Evolutionary conservation across 306 rosid species (phyloP), one percentile per base, ranked within the genome.

Genomic region (Pachyrhizus erosus): DNA sequence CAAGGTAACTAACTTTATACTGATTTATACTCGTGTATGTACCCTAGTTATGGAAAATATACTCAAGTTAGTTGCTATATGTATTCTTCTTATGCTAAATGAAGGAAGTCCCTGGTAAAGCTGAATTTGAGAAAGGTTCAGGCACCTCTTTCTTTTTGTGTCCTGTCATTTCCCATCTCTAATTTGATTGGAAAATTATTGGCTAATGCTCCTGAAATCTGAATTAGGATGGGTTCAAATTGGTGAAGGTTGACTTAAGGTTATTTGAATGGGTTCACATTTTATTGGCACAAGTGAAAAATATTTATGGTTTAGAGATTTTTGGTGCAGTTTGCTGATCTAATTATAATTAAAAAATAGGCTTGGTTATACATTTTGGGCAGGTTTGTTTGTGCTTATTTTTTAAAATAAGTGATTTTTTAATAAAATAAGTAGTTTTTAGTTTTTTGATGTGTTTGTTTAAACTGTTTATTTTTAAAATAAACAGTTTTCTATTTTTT

Each of bases 1-100:
- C 70, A 93, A 91, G 94, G 97, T 91, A 91, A 77, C 29, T 65
- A 42, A 80, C 46, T 60, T 42, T 49, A 62, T 29, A 52, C 65
- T 21, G 45, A 21, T 65, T 70, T 80, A 43, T 71, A 31, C 54
- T 60, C 18, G 33, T 75, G 37, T 21, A 55, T 73, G 72, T 68
- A 79, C 62, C 18, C 49, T 52, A 40, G 67, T 61, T 80, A 31
- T 60, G 46, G 66, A 61, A 71, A 72, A 61, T 46, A 60, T 72
- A 33, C 37, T 57, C 65, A 20, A 10, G 23, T 70, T 49, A 21
- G 48, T 80, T 70, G 21, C 51, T 71, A 27, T 76, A 33, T 81
- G 17, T 39, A 60, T 80, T 70, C 39, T 45, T 75, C 31, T 58
- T 46, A 45, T 58, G 73, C 46, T 34, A 54, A 73, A 58, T 27